Evolutionary conservation across 2,329 filamentous ascomycete species (phyloP).

Genomic region (Gaeumannomyces sp.): DNA sequence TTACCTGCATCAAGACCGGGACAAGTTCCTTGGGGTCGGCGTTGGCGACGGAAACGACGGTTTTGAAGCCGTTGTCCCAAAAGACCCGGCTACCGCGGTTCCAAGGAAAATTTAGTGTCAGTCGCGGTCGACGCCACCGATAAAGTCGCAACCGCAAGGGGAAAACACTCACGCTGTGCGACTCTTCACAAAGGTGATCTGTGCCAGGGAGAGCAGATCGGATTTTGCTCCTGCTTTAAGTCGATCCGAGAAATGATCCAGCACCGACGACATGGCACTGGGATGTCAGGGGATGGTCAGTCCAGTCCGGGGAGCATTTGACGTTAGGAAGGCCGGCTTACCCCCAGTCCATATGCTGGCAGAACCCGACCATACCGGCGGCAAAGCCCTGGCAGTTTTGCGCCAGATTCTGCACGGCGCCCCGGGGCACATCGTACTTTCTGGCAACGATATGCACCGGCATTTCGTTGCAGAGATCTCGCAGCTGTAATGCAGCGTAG

Average conservation of each 20-base stretch:
- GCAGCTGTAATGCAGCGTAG: conserved; percentile 70
- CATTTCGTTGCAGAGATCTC: conserved; percentile 71
- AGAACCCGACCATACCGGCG: conserved; percentile 74
- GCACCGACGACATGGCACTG: conserved; percentile 61
- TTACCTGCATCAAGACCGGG: conserved; percentile 64
- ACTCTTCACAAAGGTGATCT: conserved; percentile 71
- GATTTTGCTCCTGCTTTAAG: conserved; percentile 65
- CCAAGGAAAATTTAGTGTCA: conserved; percentile 7
- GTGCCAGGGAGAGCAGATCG: conserved; percentile 64
- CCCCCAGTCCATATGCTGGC: conserved; percentile 70
- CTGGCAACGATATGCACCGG: conserved; percentile 63
- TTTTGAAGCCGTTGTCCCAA: conserved; percentile 70
- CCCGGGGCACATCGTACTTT: conserved; percentile 65
- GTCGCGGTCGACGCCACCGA: conserved; percentile 9
- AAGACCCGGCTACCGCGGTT: conserved; percentile 44
- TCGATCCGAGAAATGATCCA: conserved; percentile 71
- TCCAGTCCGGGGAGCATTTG: not conserved
- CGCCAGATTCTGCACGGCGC: conserved; percentile 63
- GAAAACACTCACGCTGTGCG: conserved; percentile 53
- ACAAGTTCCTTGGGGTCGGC: conserved; percentile 62
- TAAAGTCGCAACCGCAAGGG: not conserved
- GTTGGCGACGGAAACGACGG: conserved; percentile 60
- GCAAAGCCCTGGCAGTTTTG: conserved; percentile 75
- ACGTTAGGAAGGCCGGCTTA: conserved; percentile 22
- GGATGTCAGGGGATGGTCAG: conserved; percentile 12